These are phyloP conservation scores for Chenopodium album DNA, from an alignment of 148 eudicot species.

Conservation along the genomic window DNA sequence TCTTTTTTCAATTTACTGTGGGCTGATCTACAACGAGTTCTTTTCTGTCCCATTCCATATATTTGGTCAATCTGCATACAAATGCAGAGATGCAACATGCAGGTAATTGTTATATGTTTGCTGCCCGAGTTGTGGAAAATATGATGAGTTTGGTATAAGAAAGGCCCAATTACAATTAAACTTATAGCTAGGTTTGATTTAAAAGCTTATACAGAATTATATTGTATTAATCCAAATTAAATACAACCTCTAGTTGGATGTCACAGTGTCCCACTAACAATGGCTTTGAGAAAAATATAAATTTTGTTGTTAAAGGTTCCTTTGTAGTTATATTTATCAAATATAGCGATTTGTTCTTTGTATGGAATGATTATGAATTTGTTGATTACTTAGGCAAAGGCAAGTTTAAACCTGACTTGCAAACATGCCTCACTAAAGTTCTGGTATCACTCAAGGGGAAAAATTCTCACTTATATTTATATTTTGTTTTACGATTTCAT, in stretches of 20 bases:
- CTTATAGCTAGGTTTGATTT: too few relatives aligned
- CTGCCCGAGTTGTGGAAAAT: background rate
- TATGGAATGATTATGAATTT: background rate
- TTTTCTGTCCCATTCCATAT: constrained; percentile 95
- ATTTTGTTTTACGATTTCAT: background rate
- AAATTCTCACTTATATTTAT: background rate
- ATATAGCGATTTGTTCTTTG: background rate
- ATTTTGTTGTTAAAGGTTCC: too few relatives aligned
- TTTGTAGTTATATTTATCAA: too few relatives aligned
- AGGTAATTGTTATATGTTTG: constrained; percentile 40
- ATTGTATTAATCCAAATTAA: too few relatives aligned
- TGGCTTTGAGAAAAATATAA: too few relatives aligned
- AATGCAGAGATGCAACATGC: constrained; percentile 86
- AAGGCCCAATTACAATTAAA: background rate
- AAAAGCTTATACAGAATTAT: too few relatives aligned
- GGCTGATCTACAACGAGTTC: constrained; percentile 94
- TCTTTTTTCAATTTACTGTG: constrained; percentile 89
- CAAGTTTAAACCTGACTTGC: background rate
- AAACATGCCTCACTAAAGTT: background rate
- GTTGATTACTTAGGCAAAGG: background rate
- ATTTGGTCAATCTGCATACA: constrained; percentile 91
- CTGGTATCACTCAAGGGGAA: background rate
- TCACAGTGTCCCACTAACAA: too few relatives aligned
- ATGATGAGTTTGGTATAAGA: background rate
- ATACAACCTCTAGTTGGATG: too few relatives aligned